Percentiles rank a stretch among this genome's conserved stretches.
Evolutionary conservation across 169 alveolate species (phyloP).

Genomic region (Plasmodium vivax): DNA sequence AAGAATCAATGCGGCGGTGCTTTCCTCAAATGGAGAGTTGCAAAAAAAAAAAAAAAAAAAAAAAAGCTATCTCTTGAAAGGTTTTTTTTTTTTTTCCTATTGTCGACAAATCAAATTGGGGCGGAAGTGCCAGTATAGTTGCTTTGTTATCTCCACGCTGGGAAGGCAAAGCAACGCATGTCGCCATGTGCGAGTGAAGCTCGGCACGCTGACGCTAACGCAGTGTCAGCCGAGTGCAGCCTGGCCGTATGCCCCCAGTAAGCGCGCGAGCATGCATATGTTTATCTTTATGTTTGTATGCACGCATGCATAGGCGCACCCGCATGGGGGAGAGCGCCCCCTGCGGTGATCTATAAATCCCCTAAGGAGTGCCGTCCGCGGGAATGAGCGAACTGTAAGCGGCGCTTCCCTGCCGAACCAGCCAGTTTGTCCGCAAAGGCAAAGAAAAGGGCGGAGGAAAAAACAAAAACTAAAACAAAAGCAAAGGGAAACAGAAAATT

Average conservation of each 20-base stretch:
- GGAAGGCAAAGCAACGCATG: background rate
- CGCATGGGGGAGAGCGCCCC: background rate
- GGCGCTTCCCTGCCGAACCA: background rate
- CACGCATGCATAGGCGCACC: background rate
- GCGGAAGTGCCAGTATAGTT: background rate
- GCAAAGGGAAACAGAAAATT: background rate
- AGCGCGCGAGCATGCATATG: background rate
- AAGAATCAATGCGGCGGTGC: background rate
- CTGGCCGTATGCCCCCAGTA: background rate
- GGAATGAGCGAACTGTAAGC: background rate
- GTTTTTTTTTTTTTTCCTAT: no score
- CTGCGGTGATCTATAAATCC: background rate
- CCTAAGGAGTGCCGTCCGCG: background rate
- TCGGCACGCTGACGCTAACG: background rate
- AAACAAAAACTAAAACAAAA: background rate
- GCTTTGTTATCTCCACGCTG: background rate
- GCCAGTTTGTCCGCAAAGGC: background rate
- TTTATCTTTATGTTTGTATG: background rate
- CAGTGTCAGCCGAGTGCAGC: background rate
- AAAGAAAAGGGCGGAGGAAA: background rate
- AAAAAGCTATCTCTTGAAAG: background rate
- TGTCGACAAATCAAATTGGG: background rate
- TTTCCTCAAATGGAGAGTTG: background rate
- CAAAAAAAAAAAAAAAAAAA: background rate
- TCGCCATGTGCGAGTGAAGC: background rate